Percentiles rank a stretch among this genome's conserved stretches.
Conservation (phyloP, 2,329 filamentous ascomycete genomes). For the Graphilbum sp. region DNA sequence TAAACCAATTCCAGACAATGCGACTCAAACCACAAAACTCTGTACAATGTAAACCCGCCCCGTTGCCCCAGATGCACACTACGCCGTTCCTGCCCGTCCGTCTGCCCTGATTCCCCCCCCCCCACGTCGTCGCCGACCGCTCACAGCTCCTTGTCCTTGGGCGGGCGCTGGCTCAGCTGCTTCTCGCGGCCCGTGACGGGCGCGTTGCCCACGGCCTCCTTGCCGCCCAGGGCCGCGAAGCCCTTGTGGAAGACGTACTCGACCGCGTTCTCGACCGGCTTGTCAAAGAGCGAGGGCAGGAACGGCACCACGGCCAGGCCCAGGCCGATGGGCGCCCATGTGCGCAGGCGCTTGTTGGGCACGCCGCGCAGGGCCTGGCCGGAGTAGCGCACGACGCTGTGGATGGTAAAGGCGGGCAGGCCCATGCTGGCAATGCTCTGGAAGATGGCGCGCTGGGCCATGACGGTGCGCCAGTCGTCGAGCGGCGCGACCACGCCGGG, state of each 20-base stretch:
- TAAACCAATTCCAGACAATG: too few relatives aligned
- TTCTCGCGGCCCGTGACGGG: conserved; percentile 37
- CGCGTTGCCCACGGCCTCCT: conserved; percentile 35
- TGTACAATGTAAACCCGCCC: too few relatives aligned
- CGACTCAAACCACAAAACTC: too few relatives aligned
- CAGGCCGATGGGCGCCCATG: conserved; percentile 82
- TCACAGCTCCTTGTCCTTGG: conserved; percentile 27
- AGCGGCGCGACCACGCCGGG: conserved; percentile 45
- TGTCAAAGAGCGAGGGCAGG: conserved; percentile 70
- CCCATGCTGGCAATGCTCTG: conserved; percentile 89
- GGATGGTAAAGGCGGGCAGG: conserved; percentile 82
- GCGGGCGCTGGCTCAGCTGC: conserved; percentile 20
- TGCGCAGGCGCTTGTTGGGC: conserved; percentile 61
- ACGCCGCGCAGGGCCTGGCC: conserved; percentile 69
- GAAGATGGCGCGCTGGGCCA: conserved; percentile 82
- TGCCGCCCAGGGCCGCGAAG: conserved; percentile 56
- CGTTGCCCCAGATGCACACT: too few relatives aligned
- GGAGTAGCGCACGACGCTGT: conserved; percentile 81
- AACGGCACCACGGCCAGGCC: conserved; percentile 65
- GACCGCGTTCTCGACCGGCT: conserved; percentile 81
- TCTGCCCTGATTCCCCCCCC: neutral
- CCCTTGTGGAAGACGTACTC: conserved; percentile 80
- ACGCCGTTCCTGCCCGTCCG: too few relatives aligned
- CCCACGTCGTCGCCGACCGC: neutral
- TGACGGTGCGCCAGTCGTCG: conserved; percentile 81